These are phyloP conservation scores for Populus deltoides DNA, from an alignment of 345 rosid genomes.

Conservation along the genomic window DNA sequence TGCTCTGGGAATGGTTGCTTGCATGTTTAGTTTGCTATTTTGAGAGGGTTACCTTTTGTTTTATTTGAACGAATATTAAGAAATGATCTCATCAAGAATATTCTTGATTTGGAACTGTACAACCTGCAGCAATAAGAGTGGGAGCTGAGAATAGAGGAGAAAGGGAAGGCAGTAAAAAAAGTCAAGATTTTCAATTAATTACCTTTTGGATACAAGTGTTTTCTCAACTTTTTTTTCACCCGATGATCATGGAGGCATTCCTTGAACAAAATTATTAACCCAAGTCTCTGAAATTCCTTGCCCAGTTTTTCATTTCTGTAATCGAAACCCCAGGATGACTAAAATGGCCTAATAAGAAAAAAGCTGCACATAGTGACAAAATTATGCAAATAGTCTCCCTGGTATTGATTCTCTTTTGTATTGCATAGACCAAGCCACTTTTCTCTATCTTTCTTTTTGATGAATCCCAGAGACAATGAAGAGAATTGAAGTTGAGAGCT, in stretches of 20 bases:
- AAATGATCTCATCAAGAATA: constrained; percentile 8
- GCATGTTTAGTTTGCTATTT: constrained; percentile 14
- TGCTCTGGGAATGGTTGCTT: constrained; percentile 13
- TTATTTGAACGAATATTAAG: not conserved
- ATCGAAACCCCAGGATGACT: constrained; percentile 42
- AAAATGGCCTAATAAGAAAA: constrained; percentile 26
- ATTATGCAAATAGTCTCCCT: constrained; percentile 31
- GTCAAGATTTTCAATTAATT: not conserved
- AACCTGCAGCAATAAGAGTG: not conserved
- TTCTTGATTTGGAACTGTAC: not conserved
- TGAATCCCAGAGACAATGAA: constrained; percentile 1
- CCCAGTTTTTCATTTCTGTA: constrained; percentile 31
- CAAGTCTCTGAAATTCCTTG: constrained; percentile 33
- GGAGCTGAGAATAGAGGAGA: too few species aligned
- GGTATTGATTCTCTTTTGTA: constrained; percentile 36
- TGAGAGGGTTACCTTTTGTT: constrained; percentile 6
- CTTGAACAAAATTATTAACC: constrained; percentile 11
- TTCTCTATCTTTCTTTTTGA: not conserved
- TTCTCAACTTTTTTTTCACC: constrained; percentile 15
- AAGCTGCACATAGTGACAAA: constrained; percentile 47
- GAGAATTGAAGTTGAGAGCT: not conserved
- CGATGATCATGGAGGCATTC: constrained; percentile 35
- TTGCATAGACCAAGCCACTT: not conserved
- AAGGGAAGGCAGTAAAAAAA: not conserved
- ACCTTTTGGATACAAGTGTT: too few species aligned